A percentile compares a stretch with the other conserved stretches of the same genome.
Evolutionary conservation across 192 early-diverging fungal species (phyloP).

Genomic region (Kappamyces sp.): DNA sequence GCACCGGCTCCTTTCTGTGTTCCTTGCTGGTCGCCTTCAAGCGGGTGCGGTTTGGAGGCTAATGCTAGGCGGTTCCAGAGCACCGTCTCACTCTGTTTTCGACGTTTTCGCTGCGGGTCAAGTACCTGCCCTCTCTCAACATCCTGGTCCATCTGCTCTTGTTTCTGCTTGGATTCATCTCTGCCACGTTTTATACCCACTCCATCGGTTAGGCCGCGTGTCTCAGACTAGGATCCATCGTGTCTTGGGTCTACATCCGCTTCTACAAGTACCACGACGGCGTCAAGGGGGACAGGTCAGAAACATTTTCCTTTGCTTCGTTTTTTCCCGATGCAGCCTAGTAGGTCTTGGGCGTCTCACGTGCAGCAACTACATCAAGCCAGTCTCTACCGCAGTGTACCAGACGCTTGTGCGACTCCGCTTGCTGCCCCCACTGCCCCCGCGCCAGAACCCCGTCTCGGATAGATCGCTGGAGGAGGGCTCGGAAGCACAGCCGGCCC

Average conservation of each 20-base stretch:
- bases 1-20: constrained; percentile 63
- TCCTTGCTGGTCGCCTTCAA: constrained; percentile 85
- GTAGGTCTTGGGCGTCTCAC: constrained; percentile 49
- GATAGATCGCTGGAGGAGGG: constrained; percentile 7
- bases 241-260: constrained; percentile 76
- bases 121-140: constrained; percentile 47
- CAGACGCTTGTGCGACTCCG: constrained; percentile 48
- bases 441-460: neutral
- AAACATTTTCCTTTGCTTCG: constrained; percentile 81
- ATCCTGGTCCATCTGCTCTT: constrained; percentile 35
- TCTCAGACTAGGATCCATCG: constrained; percentile 30
- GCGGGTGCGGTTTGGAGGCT: constrained; percentile 40
- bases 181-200: constrained; percentile 60
- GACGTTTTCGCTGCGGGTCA: constrained; percentile 66
- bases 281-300: constrained; percentile 78
- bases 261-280: constrained; percentile 79
- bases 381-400: constrained; percentile 57
- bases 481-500: neutral
- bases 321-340: constrained; percentile 75
- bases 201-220: constrained; percentile 45
- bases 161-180: constrained; percentile 42
- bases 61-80: constrained; percentile 62
- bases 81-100: constrained; percentile 63
- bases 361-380: constrained; percentile 55
- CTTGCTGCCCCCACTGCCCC: constrained; percentile 45